Evolutionary conservation across 805 yeast species (phyloP), one percentile per base, ranked within the genome.

Genomic region (Kazachstania kunashirensis): DNA sequence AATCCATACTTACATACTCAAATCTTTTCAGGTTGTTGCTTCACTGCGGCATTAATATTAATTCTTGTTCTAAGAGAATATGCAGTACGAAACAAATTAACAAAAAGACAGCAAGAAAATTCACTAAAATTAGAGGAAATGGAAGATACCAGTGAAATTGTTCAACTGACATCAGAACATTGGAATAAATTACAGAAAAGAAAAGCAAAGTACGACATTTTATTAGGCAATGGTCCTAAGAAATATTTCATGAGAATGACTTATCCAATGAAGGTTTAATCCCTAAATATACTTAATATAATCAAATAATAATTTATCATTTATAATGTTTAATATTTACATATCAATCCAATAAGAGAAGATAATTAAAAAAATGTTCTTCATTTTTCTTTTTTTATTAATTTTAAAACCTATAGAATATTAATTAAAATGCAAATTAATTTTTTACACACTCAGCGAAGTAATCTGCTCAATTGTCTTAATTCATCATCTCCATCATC

Each of bases 1-100:
- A 59, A 55, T 20, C 82, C 84, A 2, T 79, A 70, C 45, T 55
- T 71, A 24, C 68, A 77, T 44, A 66, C 80, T 2, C 84, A 78
- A 48, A 63, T 77, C 1, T 77, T 75, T 50, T 68, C 75, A 4
- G 84, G 82, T 2, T 48, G 65, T 14, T 53, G 70, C 31, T 70
- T 68, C 43, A 49, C 68, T n/a, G 55, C 55, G 9, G 70, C 70
- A 0, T 48, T 68, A 9, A 5, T 73, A 3, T 39, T 73, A 19
- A 55, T 70, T 37, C 40, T 73, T 2, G 57, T 72, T 0, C 58
- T 74, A 15, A 62, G 86, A 44, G 79, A 75, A 43, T 63, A 66
- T 62, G 61, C 70, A 38, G 71, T 78, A 2, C 46, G 64, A 31
- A 53, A 69, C 31, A 62, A 62, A 49, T 42, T 75, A 11, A 38